Conservation (phyloP, 352 stramenopile genomes). For the Pythium sp. region DNA sequence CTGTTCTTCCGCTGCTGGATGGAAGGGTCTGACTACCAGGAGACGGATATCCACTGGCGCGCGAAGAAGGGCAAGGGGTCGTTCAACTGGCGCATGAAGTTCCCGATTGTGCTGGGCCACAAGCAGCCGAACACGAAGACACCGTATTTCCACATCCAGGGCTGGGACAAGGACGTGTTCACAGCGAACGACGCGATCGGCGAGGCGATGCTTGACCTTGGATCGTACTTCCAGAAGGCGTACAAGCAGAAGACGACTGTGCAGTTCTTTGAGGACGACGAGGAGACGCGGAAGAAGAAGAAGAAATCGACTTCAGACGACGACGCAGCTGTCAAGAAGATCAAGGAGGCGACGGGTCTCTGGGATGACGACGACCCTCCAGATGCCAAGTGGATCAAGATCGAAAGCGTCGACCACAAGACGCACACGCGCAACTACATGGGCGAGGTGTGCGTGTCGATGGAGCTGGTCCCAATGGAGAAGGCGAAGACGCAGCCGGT, state of each 20-base stretch:
- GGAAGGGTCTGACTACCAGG: slow-evolving; percentile 71
- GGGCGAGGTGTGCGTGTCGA: slow-evolving; percentile 85
- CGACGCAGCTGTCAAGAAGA: slow-evolving; percentile 77
- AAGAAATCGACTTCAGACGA: slow-evolving; percentile 76
- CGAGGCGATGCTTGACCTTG: slow-evolving; percentile 79
- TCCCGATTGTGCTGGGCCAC: slow-evolving; percentile 84
- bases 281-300: slow-evolving; percentile 70
- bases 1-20: slow-evolving; percentile 91
- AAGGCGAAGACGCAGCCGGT: slow-evolving; percentile 75
- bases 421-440: slow-evolving; percentile 79
- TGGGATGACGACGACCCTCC: slow-evolving; percentile 82
- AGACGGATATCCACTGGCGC: slow-evolving; percentile 94
- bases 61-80: slow-evolving; percentile 92
- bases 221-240: slow-evolving; percentile 64
- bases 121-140: slow-evolving; percentile 89
- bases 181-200: slow-evolving; percentile 92
- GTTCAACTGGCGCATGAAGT: slow-evolving; percentile 96
- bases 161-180: slow-evolving; percentile 94
- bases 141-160: slow-evolving; percentile 91
- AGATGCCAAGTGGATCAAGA: slow-evolving; percentile 83
- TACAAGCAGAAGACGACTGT: slow-evolving; percentile 77
- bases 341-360: slow-evolving; percentile 78
- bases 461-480: slow-evolving; percentile 87
- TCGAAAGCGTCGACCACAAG: slow-evolving; percentile 80
- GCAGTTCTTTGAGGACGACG: slow-evolving; percentile 83